These are phyloP conservation scores for Globisporangium viniferum DNA, from an alignment of 352 stramenopile genomes.

Conservation along the genomic window DNA sequence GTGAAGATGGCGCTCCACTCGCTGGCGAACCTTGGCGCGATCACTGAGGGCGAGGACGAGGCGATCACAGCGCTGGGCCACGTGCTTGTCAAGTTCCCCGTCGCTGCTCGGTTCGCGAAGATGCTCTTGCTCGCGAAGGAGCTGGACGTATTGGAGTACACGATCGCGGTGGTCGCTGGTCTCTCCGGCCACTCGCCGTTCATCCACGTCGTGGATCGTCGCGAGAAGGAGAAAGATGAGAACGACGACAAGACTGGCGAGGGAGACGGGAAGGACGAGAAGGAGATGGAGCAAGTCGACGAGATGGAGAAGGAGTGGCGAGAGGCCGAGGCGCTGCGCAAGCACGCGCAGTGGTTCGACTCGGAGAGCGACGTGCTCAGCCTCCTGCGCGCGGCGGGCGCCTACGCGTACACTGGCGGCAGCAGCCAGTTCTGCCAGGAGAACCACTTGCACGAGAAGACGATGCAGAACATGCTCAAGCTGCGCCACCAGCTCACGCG, in stretches of 20 bases:
- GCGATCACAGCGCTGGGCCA: conserved; percentile 80
- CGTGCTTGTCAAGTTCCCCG: conserved; percentile 83
- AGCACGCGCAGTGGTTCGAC: conserved; percentile 74
- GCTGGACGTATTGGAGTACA: conserved; percentile 70
- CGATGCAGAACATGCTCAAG: conserved; percentile 87
- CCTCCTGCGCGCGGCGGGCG: conserved; percentile 68
- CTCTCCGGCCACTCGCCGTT: conserved; percentile 78
- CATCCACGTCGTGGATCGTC: conserved; percentile 54
- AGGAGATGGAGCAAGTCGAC: conserved; percentile 27
- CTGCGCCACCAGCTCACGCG: conserved; percentile 78
- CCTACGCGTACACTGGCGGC: conserved; percentile 70
- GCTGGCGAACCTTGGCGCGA: conserved; percentile 75
- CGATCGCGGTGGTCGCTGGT: conserved; percentile 75
- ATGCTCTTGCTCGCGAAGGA: conserved; percentile 86
- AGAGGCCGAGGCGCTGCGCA: conserved; percentile 67
- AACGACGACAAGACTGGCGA: conserved; percentile 20
- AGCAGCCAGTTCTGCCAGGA: conserved; percentile 64
- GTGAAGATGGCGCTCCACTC: conserved; percentile 85
- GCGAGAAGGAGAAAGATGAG: conserved; percentile 42
- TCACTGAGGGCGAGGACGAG: conserved; percentile 54
- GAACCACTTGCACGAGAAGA: conserved; percentile 84
- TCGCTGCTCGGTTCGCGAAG: conserved; percentile 85
- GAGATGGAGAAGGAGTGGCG: conserved; percentile 76
- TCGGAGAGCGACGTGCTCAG: conserved; percentile 81
- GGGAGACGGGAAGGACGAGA: conserved; percentile 22